Percentiles rank a stretch among this genome's conserved stretches.
Evolutionary conservation across 179 eudicot species (phyloP).

Genomic region (Nepenthes alata): DNA sequence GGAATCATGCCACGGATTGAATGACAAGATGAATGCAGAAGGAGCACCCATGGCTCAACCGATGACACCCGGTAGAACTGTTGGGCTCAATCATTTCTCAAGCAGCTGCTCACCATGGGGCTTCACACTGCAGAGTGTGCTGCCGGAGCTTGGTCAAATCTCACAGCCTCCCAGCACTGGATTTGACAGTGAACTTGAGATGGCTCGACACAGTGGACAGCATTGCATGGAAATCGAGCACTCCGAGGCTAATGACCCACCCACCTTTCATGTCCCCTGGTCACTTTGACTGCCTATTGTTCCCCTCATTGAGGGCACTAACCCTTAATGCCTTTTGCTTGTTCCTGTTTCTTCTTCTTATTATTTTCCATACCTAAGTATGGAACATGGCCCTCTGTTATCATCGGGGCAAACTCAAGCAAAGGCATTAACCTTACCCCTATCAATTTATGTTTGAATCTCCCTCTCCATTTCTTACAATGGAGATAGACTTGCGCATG

Average conservation of each 20-base stretch:
- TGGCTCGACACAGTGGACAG: slow-evolving; percentile 32
- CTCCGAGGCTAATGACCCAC: slow-evolving; percentile 45
- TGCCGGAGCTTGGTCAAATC: slow-evolving; percentile 41
- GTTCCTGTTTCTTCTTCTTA: too few relatives aligned
- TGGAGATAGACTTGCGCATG: too few relatives aligned
- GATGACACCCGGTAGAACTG: slow-evolving; percentile 13
- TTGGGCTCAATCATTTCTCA: slow-evolving; percentile 28
- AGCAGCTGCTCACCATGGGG: slow-evolving; percentile 34
- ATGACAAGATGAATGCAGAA: slow-evolving; percentile 25
- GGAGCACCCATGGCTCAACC: slow-evolving; percentile 35
- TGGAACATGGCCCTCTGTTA: too few relatives aligned
- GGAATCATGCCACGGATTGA: slow-evolving; percentile 28
- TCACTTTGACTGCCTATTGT: slow-evolving; percentile 28
- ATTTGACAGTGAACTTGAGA: slow-evolving; percentile 30
- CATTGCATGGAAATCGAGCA: slow-evolving; percentile 42
- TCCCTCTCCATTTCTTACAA: too few relatives aligned
- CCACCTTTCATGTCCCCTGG: slow-evolving; percentile 51
- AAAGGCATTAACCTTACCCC: too few relatives aligned
- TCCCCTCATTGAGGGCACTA: not conserved
- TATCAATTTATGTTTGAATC: too few relatives aligned
- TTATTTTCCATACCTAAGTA: too few relatives aligned
- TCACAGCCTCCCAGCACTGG: slow-evolving; percentile 23
- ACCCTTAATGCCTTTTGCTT: too few relatives aligned
- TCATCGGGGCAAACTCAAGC: too few relatives aligned
- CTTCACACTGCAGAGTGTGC: slow-evolving; percentile 25